These are phyloP conservation scores for Tetrahymena malaccensis DNA, from an alignment of 73 alveolate species.

Conservation along the genomic window DNA sequence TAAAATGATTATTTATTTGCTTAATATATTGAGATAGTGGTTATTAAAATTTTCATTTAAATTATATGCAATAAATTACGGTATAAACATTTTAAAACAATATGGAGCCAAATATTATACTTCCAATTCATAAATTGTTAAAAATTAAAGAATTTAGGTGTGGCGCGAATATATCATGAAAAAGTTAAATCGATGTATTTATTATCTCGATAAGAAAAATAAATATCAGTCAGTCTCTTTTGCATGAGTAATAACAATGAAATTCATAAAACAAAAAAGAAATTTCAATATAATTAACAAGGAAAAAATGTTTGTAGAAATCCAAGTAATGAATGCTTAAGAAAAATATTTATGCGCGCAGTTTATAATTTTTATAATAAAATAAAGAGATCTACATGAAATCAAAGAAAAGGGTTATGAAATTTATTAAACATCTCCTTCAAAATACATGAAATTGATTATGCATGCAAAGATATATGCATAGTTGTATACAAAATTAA, in stretches of 20 bases:
- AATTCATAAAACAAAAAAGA: not conserved
- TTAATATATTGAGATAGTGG: not conserved
- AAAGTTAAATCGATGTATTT: not conserved
- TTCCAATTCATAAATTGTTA: not conserved
- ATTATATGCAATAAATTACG: not conserved
- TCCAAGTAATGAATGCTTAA: not conserved
- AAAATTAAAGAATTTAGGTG: not conserved
- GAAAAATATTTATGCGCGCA: not conserved
- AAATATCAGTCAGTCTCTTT: not conserved
- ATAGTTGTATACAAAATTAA: not conserved
- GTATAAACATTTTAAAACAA: not conserved
- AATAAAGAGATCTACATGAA: not conserved
- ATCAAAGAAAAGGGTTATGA: not conserved
- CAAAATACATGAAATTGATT: not conserved
- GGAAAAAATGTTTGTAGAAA: not conserved
- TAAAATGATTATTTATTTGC: too few relatives aligned
- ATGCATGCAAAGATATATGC: not conserved
- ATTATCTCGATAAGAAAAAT: not conserved
- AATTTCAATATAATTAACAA: not conserved
- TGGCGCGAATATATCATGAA: not conserved
- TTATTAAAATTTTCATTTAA: not conserved
- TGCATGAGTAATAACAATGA: not conserved
- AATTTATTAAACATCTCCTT: not conserved
- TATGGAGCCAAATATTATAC: not conserved
- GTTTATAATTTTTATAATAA: not conserved